Evolutionary conservation across 1,284 basidiomycete species (phyloP).

Genomic region (Microbotryum saponariae): DNA sequence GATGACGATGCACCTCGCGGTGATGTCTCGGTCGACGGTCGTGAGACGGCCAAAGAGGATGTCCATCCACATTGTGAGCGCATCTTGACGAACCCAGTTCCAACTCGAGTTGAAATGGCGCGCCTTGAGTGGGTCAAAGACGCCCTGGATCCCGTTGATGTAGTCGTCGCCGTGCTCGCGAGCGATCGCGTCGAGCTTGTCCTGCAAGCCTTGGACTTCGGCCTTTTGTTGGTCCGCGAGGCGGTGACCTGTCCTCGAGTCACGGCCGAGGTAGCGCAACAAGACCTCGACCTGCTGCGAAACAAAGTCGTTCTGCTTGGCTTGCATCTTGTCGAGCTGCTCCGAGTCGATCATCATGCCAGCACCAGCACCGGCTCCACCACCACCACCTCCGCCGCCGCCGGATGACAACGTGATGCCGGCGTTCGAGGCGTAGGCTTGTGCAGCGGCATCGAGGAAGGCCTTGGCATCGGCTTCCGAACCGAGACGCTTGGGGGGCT

Average conservation of each 20-base stretch:
- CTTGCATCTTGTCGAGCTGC: slow-evolving; percentile 93
- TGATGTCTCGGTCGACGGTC: slow-evolving; percentile 76
- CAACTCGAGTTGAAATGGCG: slow-evolving; percentile 96
- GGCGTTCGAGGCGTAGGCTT: slow-evolving; percentile 73
- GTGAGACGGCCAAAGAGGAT: slow-evolving; percentile 91
- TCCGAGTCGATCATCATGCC: slow-evolving; percentile 81
- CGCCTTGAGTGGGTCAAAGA: slow-evolving; percentile 89
- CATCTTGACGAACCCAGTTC: slow-evolving; percentile 93
- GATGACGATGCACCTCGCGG: slow-evolving; percentile 92
- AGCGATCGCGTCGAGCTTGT: slow-evolving; percentile 75
- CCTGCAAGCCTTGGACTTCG: slow-evolving; percentile 64
- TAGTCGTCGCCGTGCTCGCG: slow-evolving; percentile 89
- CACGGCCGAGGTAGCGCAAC: slow-evolving; percentile 89
- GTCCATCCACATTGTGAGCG: slow-evolving; percentile 91
- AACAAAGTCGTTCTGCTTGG: slow-evolving; percentile 85
- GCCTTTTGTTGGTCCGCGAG: slow-evolving; percentile 79
- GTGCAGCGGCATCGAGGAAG: slow-evolving; percentile 82
- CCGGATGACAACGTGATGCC: slow-evolving; percentile 74
- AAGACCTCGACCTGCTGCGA: slow-evolving; percentile 89
- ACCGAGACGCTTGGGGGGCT: slow-evolving; percentile 86
- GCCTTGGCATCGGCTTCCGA: slow-evolving; percentile 87
- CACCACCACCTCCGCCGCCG: slow-evolving; percentile 41
- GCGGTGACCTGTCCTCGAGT: slow-evolving; percentile 83
- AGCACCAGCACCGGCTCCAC: slow-evolving; percentile 31
- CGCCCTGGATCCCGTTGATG: slow-evolving; percentile 86